phyloP scores from a whole-genome alignment of 352 stramenopile genomes.

The Globisporangium megalacanthum region DNA sequence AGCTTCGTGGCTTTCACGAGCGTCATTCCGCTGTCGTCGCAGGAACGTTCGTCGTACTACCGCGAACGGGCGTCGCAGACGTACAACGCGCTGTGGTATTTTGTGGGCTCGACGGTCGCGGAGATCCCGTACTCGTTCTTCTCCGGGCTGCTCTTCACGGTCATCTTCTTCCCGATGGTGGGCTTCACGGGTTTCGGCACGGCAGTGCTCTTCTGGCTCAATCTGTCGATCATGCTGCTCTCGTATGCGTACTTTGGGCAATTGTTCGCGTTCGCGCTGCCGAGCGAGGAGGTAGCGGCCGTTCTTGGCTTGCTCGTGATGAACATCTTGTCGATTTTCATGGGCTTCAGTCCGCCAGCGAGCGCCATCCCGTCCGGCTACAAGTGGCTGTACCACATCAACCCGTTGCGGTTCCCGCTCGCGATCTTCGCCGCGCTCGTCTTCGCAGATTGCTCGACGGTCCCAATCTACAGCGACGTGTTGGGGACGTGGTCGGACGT shows the following conservation, averaged over 20 bases:
- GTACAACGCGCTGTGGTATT: conserved; percentile 74
- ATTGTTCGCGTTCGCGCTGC: background rate
- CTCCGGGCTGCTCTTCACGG: background rate
- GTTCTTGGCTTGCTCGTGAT: background rate
- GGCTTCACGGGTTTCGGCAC: background rate
- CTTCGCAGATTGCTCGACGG: conserved; percentile 9
- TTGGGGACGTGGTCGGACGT: conserved; percentile 4
- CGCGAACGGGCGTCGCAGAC: conserved; percentile 68
- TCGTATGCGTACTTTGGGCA: background rate
- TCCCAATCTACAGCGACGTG: conserved; percentile 5
- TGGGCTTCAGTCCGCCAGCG: background rate
- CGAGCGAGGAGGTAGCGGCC: background rate
- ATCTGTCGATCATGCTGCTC: background rate
- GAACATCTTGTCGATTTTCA: background rate
- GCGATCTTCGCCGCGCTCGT: conserved; percentile 12
- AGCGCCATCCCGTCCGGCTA: background rate
- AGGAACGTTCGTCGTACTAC: conserved; percentile 52
- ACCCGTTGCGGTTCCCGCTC: conserved; percentile 12
- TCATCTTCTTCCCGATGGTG: background rate
- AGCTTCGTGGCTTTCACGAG: too few species aligned
- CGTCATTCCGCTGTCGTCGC: too few species aligned
- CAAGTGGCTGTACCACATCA: conserved; percentile 5
- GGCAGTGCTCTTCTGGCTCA: background rate
- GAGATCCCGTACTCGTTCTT: conserved; percentile 46
- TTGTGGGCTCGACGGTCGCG: conserved; percentile 55